These are phyloP conservation scores for Hyaloscypha hepaticicola DNA, from an alignment of 495 filamentous ascomycete genomes.

Conservation along the genomic window DNA sequence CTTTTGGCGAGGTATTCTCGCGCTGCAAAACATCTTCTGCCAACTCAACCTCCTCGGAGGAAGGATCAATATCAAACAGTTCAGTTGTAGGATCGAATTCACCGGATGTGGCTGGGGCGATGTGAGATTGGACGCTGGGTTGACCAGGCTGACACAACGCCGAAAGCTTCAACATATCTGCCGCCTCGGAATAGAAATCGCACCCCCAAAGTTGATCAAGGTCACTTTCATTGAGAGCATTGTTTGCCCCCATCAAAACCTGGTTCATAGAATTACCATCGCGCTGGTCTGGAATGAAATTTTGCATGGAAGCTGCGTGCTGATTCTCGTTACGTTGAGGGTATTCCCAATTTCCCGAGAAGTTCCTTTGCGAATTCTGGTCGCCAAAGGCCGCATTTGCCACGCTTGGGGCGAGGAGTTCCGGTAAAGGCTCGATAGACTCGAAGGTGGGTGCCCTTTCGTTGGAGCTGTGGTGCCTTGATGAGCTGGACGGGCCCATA, in stretches of 20 bases:
- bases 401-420: no score
- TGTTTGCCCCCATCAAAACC: not conserved
- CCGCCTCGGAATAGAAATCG: not conserved
- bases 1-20: not conserved
- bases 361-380: no score
- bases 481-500: no score
- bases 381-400: no score
- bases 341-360: no score
- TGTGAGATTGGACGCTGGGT: no score
- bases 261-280: not conserved
- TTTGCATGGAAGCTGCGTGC: no score
- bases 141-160: not conserved
- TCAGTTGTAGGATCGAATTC: not conserved
- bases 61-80: not conserved
- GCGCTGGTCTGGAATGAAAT: no score
- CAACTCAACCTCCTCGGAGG: not conserved
- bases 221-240: not conserved
- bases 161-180: not conserved
- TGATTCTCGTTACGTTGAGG: no score
- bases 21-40: not conserved
- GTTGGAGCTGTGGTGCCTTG: no score
- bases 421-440: no score
- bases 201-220: not conserved
- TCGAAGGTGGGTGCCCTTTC: no score
- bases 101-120: not conserved